These are phyloP conservation scores for Rhodomyrtus psidioides DNA, from an alignment of 441 rosid genomes.

Conservation along the genomic window DNA sequence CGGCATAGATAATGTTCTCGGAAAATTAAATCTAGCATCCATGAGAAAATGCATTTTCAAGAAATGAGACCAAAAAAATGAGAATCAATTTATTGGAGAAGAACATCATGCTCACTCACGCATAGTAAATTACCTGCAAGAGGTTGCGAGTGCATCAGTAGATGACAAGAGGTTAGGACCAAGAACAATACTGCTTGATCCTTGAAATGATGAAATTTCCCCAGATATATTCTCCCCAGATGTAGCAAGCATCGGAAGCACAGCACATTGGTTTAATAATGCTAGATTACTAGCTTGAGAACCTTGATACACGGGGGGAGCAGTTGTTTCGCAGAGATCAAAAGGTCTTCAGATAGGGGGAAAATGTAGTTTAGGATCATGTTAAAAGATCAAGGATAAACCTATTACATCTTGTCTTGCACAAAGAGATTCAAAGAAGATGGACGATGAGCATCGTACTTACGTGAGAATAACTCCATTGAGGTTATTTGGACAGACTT, in stretches of 20 bases:
- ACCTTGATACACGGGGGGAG: conserved; percentile 58
- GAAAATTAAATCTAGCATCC: conserved; percentile 73
- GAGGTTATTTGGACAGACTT: conserved; percentile 77
- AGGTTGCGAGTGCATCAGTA: conserved; percentile 47
- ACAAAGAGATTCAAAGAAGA: background rate
- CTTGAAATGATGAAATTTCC: conserved; percentile 53
- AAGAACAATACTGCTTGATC: conserved; percentile 49
- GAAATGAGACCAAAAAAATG: conserved; percentile 2
- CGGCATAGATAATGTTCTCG: conserved; percentile 54
- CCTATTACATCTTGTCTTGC: background rate
- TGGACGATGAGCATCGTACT: conserved; percentile 22
- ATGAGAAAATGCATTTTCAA: conserved; percentile 23
- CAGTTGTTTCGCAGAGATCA: conserved; percentile 76
- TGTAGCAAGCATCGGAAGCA: conserved; percentile 45
- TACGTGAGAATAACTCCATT: conserved; percentile 78
- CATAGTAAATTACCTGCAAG: conserved; percentile 51
- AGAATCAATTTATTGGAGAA: conserved; percentile 1
- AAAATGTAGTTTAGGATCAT: background rate
- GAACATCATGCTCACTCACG: conserved; percentile 9
- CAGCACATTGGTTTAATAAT: conserved; percentile 56
- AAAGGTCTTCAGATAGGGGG: conserved; percentile 77
- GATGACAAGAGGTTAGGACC: conserved; percentile 55
- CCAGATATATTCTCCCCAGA: conserved; percentile 44
- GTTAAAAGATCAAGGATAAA: conserved; percentile 8
- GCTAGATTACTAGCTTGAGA: conserved; percentile 48